A percentile compares a stretch with the other conserved stretches of the same genome.
Evolutionary conservation across 495 filamentous ascomycete species (phyloP).

Genomic region (Aeminium ludgeri): DNA sequence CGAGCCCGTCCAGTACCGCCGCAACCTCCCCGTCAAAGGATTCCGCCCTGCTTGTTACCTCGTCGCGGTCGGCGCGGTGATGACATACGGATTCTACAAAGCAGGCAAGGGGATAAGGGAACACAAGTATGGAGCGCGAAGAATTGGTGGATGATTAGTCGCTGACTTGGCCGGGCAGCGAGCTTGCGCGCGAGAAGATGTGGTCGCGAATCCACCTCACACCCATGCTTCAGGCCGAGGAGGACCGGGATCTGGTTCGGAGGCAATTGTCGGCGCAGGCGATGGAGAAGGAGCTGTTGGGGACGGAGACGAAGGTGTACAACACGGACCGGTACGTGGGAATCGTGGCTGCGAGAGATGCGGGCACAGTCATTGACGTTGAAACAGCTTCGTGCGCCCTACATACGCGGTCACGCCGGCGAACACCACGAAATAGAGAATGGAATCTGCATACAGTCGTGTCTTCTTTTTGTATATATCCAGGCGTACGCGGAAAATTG

Average conservation of each 20-base stretch:
- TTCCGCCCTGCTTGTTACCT: slow-evolving; percentile 72
- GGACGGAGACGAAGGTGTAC: slow-evolving; percentile 64
- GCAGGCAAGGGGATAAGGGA: slow-evolving; percentile 63
- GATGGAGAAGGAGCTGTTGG: slow-evolving; percentile 76
- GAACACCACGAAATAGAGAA: slow-evolving; percentile 32
- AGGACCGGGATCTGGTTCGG: slow-evolving; percentile 84
- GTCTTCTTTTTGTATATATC: too few relatives aligned
- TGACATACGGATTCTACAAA: slow-evolving; percentile 81
- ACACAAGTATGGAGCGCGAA: slow-evolving; percentile 49
- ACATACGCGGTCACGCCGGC: slow-evolving; percentile 47
- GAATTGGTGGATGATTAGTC: background rate
- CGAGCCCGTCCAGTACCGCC: slow-evolving; percentile 90
- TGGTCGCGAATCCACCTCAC: slow-evolving; percentile 88
- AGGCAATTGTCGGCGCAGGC: slow-evolving; percentile 69
- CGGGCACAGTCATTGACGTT: background rate
- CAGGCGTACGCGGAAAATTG: too few relatives aligned
- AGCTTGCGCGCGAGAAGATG: slow-evolving; percentile 91
- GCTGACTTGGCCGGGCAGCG: slow-evolving; percentile 34
- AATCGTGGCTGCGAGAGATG: background rate
- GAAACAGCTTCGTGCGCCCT: slow-evolving; percentile 48
- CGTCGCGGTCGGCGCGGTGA: slow-evolving; percentile 51
- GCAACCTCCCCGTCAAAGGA: slow-evolving; percentile 81
- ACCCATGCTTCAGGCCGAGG: slow-evolving; percentile 83
- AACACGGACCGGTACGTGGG: slow-evolving; percentile 64
- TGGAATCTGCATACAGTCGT: too few relatives aligned